Base-by-base conservation (phyloP, 352 stramenopile genomes). In the Albugo laibachii region DNA sequence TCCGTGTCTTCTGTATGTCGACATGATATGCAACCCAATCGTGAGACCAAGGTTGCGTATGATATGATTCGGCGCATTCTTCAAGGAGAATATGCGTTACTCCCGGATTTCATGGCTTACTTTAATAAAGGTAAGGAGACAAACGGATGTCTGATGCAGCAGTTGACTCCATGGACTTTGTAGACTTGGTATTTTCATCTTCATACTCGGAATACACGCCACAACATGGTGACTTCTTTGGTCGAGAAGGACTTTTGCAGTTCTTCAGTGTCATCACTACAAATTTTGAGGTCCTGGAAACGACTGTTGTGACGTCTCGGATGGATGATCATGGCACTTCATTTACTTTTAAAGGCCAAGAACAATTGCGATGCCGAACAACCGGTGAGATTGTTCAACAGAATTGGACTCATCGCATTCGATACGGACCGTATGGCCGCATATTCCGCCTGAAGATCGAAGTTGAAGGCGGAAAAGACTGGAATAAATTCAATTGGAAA, bases 181-280 rank as follows among this genome's bases (percentile, higher is more conserved):
- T 36, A 72, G 79, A 92, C 31, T 56, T 92, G 13, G 79, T 92
- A 24, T 86, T 92, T 49, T 77, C 76, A 47, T 87, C 74, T 31
- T 77, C 63, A 18, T 88, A 84, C 49, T 75, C 76, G 13, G 86
- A 86, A 49, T 72, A 58, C 42, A 67, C 76, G 20, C 74, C 72
- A 6, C 89, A 89, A 51, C 61, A 64, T 39, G 75, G 76, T 40
- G 77, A 89, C 42, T 92, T 86, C 58, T 89, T 89, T 48, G 79
- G 79, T 8, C 72, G 79, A 13, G 79, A 92, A 61, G 79, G 79
- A 0, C 45, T 89, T 16, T 49, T 92, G 43, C 67, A 87, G 38
- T 92, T 89, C 38, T 37, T 89, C 5, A 69, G 73, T 0, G 48
- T 66, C 16, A 89, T 82, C 52, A 61, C 65, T 44, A 67, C 66